These are phyloP conservation scores for Diospyros kaki DNA, from an alignment of 148 eudicot genomes.

Conservation along the genomic window DNA sequence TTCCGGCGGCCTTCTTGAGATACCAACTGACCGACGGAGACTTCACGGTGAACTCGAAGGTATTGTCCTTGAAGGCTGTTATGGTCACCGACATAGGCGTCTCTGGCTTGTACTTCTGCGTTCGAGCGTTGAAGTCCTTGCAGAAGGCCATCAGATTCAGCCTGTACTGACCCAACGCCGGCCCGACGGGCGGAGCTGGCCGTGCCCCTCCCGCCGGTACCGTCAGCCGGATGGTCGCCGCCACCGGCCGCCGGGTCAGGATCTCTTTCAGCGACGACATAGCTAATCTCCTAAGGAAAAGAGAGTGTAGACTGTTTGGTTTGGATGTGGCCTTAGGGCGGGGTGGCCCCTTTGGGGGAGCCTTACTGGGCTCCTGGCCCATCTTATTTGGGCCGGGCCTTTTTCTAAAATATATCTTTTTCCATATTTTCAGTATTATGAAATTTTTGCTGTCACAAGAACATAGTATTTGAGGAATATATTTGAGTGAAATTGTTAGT, in stretches of 20 bases:
- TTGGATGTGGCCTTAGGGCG: slow-evolving; percentile 19
- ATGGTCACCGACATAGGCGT: slow-evolving; percentile 53
- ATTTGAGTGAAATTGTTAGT: no score
- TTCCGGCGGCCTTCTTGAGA: slow-evolving; percentile 77
- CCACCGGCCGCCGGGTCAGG: slow-evolving; percentile 53
- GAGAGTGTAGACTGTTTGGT: not conserved
- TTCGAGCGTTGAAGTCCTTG: slow-evolving; percentile 90
- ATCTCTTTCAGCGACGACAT: slow-evolving; percentile 70
- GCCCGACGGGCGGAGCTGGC: slow-evolving; percentile 87
- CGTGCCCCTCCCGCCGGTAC: slow-evolving; percentile 80
- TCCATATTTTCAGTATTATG: no score
- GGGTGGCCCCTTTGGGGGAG: no score
- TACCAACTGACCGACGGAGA: slow-evolving; percentile 81
- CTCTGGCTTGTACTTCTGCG: slow-evolving; percentile 70
- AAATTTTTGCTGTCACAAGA: no score
- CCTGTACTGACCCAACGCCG: slow-evolving; percentile 72
- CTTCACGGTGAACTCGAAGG: slow-evolving; percentile 72
- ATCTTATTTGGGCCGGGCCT: no score
- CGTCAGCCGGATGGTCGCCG: slow-evolving; percentile 85
- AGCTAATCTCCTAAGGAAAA: not conserved
- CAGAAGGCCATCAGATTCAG: slow-evolving; percentile 57
- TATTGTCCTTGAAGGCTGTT: slow-evolving; percentile 77
- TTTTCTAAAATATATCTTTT: no score
- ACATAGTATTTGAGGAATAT: no score
- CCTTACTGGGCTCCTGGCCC: no score